phyloP scores from a whole-genome alignment of 108 stramenopile genomes.

The Fragilariopsis cylindrus region DNA sequence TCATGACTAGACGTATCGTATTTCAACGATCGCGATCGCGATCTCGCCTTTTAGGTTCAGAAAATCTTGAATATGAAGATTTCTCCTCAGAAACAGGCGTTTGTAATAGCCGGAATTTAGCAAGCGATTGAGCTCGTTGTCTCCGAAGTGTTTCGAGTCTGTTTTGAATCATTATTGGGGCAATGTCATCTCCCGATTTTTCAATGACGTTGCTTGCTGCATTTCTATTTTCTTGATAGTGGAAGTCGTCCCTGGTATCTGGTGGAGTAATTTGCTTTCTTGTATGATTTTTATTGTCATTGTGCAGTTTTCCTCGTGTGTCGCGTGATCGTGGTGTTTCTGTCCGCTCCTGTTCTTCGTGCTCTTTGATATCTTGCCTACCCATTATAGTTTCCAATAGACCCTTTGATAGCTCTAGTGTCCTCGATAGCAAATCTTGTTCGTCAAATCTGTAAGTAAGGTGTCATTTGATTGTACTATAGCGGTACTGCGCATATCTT shows the following conservation, averaged over 20 bases:
- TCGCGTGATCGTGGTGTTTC: neutral
- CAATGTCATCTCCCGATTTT: too few species aligned
- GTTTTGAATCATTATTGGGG: neutral
- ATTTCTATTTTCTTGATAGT: too few species aligned
- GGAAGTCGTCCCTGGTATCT: too few species aligned
- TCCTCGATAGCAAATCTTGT: constrained; percentile 26
- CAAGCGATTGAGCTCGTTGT: constrained; percentile 23
- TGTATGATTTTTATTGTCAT: neutral
- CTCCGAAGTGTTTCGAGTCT: constrained; percentile 29
- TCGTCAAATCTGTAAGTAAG: constrained; percentile 11
- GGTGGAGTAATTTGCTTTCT: neutral
- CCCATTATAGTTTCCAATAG: constrained; percentile 20
- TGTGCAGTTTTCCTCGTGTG: neutral
- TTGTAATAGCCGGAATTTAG: constrained; percentile 6
- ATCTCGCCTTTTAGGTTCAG: too few species aligned
- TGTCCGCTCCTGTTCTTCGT: constrained; percentile 1
- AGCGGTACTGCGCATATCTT: neutral
- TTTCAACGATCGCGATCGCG: constrained; percentile 19
- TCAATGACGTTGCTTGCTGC: too few species aligned
- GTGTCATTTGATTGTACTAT: neutral
- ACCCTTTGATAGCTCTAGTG: constrained; percentile 36
- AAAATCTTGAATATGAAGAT: neutral
- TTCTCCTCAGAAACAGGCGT: neutral
- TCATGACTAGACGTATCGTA: constrained; percentile 1
- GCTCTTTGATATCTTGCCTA: constrained; percentile 20